These are phyloP conservation scores for Henningerozyma blattae DNA, from an alignment of 805 yeast genomes.

Conservation along the genomic window DNA sequence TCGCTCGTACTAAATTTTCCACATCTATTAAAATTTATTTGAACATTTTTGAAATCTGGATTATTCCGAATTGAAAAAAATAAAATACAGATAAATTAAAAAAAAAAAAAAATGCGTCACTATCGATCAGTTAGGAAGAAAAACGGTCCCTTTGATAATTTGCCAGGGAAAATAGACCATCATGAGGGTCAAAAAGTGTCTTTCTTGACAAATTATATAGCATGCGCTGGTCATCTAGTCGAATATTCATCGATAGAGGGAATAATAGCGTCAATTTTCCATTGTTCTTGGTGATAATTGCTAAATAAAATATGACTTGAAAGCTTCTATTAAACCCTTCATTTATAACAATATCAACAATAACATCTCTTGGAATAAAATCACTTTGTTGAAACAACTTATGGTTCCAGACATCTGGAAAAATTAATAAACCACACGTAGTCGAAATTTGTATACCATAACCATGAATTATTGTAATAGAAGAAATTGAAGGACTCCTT, in stretches of 20 bases:
- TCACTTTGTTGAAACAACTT: slow-evolving; percentile 7
- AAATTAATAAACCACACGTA: slow-evolving; percentile 12
- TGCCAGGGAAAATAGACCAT: background rate
- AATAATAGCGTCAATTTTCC: slow-evolving; percentile 23
- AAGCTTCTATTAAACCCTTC: slow-evolving; percentile 58
- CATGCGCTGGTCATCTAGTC: slow-evolving; percentile 5
- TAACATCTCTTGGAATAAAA: slow-evolving; percentile 45
- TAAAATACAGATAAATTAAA: too few relatives aligned
- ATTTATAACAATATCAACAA: slow-evolving; percentile 57
- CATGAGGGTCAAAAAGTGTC: slow-evolving; percentile 3
- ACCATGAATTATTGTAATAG: slow-evolving; percentile 12
- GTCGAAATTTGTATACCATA: slow-evolving; percentile 18
- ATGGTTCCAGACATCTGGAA: slow-evolving; percentile 11
- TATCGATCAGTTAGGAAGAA: background rate
- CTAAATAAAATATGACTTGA: slow-evolving; percentile 54
- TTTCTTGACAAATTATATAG: background rate
- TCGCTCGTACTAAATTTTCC: too few relatives aligned
- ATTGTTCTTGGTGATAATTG: slow-evolving; percentile 37
- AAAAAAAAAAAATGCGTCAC: background rate
- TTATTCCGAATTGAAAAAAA: too few relatives aligned
- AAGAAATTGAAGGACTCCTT: slow-evolving; percentile 13
- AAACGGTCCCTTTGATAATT: background rate
- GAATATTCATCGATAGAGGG: slow-evolving; percentile 9
- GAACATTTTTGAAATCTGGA: too few relatives aligned
- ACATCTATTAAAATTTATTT: too few relatives aligned